These are phyloP conservation scores for Annulohypoxylon moriforme DNA, from an alignment of 495 filamentous ascomycete genomes.

Conservation along the genomic window DNA sequence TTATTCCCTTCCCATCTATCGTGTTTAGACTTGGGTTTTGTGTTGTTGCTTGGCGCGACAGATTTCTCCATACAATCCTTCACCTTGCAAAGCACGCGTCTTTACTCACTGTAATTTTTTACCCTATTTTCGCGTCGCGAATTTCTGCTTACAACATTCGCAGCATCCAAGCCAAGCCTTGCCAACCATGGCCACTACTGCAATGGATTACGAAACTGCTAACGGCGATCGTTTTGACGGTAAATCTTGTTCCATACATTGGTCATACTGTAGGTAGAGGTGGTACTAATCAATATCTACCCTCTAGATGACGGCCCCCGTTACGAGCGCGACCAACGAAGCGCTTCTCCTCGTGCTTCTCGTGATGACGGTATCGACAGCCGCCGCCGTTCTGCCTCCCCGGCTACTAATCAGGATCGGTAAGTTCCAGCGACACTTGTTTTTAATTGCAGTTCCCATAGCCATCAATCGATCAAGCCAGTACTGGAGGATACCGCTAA, in stretches of 20 bases:
- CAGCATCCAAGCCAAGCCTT: slow-evolving; percentile 22
- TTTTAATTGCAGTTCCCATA: neutral
- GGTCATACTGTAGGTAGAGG: neutral
- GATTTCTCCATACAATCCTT: slow-evolving; percentile 13
- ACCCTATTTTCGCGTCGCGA: slow-evolving; percentile 36
- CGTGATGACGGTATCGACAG: slow-evolving; percentile 75
- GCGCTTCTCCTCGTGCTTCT: slow-evolving; percentile 82
- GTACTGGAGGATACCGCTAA: slow-evolving; percentile 1
- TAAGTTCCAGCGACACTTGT: slow-evolving; percentile 60
- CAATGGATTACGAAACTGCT: slow-evolving; percentile 88
- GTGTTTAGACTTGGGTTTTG: slow-evolving; percentile 4
- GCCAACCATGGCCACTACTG: slow-evolving; percentile 63
- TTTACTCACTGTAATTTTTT: slow-evolving; percentile 19
- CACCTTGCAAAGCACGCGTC: slow-evolving; percentile 36
- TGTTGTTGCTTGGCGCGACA: slow-evolving; percentile 13
- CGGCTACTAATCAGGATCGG: slow-evolving; percentile 75
- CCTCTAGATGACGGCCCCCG: slow-evolving; percentile 76
- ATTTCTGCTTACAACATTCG: slow-evolving; percentile 35
- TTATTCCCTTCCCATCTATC: slow-evolving; percentile 5
- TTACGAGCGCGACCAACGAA: slow-evolving; percentile 84
- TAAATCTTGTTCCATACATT: no score
- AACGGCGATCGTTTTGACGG: slow-evolving; percentile 85
- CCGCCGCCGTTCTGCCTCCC: slow-evolving; percentile 82
- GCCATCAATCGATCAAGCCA: neutral
- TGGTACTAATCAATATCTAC: slow-evolving; percentile 25